These are phyloP conservation scores for Zoysia japonica DNA, from an alignment of 176 grass and related monocot genomes.

Conservation along the genomic window DNA sequence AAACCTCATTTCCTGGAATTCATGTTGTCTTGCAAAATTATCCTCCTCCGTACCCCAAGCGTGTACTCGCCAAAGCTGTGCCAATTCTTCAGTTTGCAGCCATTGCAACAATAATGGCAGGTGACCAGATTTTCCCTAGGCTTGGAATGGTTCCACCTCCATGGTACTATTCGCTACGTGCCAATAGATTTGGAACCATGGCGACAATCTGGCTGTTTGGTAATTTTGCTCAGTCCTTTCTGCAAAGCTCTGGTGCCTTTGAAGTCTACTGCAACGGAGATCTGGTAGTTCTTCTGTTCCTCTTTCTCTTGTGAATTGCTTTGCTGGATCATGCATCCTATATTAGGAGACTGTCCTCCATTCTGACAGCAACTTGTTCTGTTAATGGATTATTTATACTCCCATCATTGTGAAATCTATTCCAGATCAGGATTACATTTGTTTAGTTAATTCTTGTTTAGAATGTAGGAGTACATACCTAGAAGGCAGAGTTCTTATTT, in stretches of 20 bases:
- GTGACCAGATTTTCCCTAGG: constrained; percentile 92
- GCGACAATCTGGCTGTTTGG: constrained; percentile 84
- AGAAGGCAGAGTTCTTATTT: not conserved
- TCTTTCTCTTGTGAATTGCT: constrained; percentile 7
- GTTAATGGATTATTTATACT: not conserved
- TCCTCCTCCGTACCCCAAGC: constrained; percentile 82
- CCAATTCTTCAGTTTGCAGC: constrained; percentile 87
- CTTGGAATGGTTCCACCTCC: constrained; percentile 78
- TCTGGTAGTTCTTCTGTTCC: constrained; percentile 57
- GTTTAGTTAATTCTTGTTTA: constrained; percentile 14
- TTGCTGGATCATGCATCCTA: constrained; percentile 15
- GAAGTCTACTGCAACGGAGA: constrained; percentile 96
- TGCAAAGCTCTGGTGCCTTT: constrained; percentile 96
- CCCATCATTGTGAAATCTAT: not conserved
- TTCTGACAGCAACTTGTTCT: not conserved
- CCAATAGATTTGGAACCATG: constrained; percentile 93
- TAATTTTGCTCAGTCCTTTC: constrained; percentile 79
- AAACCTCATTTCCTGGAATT: constrained; percentile 85
- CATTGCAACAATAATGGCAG: constrained; percentile 72
- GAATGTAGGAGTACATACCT: not conserved
- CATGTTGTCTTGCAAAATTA: constrained; percentile 84
- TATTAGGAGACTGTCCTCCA: not conserved
- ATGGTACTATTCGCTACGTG: constrained; percentile 63
- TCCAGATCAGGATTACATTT: not conserved
- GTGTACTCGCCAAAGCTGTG: constrained; percentile 71